Percentiles rank a stretch among this genome's conserved stretches.
Conservation (phyloP, 345 rosid genomes). For the Eutrema japonicum region DNA sequence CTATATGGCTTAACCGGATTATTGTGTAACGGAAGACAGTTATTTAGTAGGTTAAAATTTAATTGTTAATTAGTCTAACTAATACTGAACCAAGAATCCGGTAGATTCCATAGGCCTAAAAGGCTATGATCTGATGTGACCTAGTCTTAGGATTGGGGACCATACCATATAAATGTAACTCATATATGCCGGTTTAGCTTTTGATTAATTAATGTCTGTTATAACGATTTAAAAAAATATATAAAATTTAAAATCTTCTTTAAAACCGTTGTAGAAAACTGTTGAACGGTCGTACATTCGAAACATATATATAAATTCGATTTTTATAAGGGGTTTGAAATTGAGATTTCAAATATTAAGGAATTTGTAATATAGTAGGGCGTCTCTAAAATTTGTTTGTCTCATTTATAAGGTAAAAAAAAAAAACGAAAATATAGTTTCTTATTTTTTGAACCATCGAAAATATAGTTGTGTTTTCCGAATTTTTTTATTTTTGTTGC, state of each 20-base stretch:
- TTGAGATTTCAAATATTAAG: neutral
- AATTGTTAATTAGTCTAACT: constrained; percentile 4
- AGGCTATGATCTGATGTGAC: constrained; percentile 30
- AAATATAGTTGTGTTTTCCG: too few species aligned
- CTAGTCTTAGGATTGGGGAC: constrained; percentile 36
- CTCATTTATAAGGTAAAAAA: neutral
- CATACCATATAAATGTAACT: constrained; percentile 11
- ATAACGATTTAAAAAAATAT: neutral
- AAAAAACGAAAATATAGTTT: neutral
- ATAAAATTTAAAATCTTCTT: neutral
- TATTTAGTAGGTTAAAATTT: constrained; percentile 12
- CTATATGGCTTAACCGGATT: constrained; percentile 8
- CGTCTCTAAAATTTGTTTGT: neutral
- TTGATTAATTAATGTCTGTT: constrained; percentile 10
- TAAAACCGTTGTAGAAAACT: constrained; percentile 3
- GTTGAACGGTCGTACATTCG: neutral
- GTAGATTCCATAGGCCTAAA: constrained; percentile 35
- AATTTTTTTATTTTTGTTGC: too few species aligned
- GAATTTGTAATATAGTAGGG: too few species aligned
- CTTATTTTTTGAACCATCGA: too few species aligned
- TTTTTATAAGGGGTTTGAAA: neutral
- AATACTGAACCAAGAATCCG: constrained; percentile 34
- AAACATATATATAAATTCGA: neutral
- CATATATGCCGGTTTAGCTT: constrained; percentile 29
- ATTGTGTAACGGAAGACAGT: constrained; percentile 37